Percentiles rank a stretch among this genome's conserved stretches.
Conservation (phyloP, 148 eudicot species). For the Linanthus parryae region DNA sequence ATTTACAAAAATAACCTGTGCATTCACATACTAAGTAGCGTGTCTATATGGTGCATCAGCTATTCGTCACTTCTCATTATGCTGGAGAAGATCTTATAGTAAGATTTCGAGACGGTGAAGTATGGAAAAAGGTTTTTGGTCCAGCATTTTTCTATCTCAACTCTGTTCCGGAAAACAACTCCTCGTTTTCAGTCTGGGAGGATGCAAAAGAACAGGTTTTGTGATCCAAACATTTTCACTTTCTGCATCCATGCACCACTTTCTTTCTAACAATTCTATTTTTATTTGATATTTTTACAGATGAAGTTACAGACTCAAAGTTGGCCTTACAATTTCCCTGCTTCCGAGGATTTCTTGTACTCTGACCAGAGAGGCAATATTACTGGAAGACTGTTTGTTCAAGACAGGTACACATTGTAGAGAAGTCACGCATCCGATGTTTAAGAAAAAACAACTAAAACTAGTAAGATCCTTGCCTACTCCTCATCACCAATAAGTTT, state of each 20-base stretch:
- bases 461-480: not conserved
- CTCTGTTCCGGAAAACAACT: conserved; percentile 32
- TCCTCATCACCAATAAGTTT: not conserved
- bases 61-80: conserved; percentile 74
- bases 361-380: conserved; percentile 5
- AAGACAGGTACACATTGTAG: conserved; percentile 7
- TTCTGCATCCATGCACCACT: no score
- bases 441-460: not conserved
- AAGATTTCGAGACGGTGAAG: conserved; percentile 50
- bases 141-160: conserved; percentile 73
- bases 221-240: no score
- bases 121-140: conserved; percentile 84
- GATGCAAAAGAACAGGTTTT: conserved; percentile 80
- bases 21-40: no score
- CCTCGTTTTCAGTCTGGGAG: conserved; percentile 59
- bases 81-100: conserved; percentile 54
- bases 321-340: conserved; percentile 10
- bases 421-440: no score
- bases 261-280: not conserved
- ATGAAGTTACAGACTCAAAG: not conserved
- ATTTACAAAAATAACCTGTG: no score
- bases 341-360: not conserved
- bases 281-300: not conserved
- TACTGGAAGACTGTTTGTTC: conserved; percentile 8
- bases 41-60: no score